phyloP scores from a whole-genome alignment of 306 rosid genomes.

The Neltuma alba region DNA sequence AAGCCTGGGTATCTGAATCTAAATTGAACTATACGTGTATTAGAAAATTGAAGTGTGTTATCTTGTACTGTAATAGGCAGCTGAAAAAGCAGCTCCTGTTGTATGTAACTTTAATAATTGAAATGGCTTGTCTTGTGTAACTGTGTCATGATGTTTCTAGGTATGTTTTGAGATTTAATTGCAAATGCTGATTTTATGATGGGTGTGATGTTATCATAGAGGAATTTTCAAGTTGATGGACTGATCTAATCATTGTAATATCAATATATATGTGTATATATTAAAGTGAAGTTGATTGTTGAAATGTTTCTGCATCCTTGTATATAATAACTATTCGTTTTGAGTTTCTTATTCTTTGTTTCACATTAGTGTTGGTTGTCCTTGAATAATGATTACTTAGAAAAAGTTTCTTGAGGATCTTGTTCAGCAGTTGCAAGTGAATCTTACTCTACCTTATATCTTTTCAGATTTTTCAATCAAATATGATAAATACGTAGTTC shows the following conservation, averaged over 20 bases:
- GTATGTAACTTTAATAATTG: constrained; percentile 42
- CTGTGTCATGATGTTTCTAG: constrained; percentile 23
- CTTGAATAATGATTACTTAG: not conserved
- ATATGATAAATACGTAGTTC: not conserved
- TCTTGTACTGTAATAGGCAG: constrained; percentile 53
- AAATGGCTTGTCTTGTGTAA: not conserved
- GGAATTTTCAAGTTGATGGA: not conserved
- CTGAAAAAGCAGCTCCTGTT: constrained; percentile 46
- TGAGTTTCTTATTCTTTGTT: not conserved
- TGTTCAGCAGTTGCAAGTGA: not conserved
- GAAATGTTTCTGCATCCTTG: not conserved
- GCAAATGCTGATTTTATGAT: constrained; percentile 21
- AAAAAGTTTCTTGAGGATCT: not conserved
- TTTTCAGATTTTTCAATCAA: too few species aligned
- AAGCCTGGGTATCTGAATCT: constrained; percentile 43
- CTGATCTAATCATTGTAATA: not conserved
- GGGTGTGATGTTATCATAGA: not conserved
- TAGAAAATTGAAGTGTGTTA: constrained; percentile 48
- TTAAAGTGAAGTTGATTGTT: not conserved
- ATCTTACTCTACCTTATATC: not conserved
- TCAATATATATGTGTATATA: not conserved
- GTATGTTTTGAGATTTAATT: constrained; percentile 40
- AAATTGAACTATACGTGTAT: constrained; percentile 41
- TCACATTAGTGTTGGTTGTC: not conserved
- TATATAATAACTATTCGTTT: too few species aligned